Base-by-base conservation (phyloP, 2,329 filamentous ascomycete genomes). In the Monosporascus sp. region DNA sequence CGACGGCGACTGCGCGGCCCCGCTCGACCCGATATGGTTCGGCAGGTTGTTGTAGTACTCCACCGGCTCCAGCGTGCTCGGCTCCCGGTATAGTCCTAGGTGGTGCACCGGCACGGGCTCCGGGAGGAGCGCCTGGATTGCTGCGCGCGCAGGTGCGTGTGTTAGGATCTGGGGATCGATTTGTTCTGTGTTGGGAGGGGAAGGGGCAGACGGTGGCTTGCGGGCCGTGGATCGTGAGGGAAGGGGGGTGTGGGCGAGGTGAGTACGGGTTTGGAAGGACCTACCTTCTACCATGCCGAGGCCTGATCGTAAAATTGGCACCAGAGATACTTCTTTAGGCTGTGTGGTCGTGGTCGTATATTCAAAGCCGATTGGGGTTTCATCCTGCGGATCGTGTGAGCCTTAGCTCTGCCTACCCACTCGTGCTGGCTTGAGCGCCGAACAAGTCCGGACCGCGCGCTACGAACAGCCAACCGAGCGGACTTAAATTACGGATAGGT, bases 11-110 rank as follows among this genome's bases (percentile, higher is more conserved):
- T 71, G 60, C 48, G 67, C 57, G 52, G 3, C 50, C 41, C 18
- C 38, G 49, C n/a, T 41, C 51, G 48, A 66, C 52, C 62, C 76
- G 39, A 77, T 68, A 72, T 90, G 87, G 72, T 89, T 87, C 37
- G 91, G 91, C 20, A 97, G 85, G 72, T 96, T 96, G 78, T 97
- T 97, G 81, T 97, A 97, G 81, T 97, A 96, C 73, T 96, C 92
- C 54, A 97, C 92, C 3, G 92, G 90, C 64, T 90, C 84, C 52
- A 97, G 85, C 45, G 89, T 93, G 52, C 84, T 83, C 55, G 88
- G 90, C 69, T 97, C 92, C 66, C 92, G 90, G 79, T 93, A 97
- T 66, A 97, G 87, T 60, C 94, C 93, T 7, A 97, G 87, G 70
- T 97, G 93, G 75, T 97, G 91, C 58, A 97, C 83, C 6, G 91